phyloP scores from a whole-genome alignment of 83 land plant genomes.

The Picea abies region DNA sequence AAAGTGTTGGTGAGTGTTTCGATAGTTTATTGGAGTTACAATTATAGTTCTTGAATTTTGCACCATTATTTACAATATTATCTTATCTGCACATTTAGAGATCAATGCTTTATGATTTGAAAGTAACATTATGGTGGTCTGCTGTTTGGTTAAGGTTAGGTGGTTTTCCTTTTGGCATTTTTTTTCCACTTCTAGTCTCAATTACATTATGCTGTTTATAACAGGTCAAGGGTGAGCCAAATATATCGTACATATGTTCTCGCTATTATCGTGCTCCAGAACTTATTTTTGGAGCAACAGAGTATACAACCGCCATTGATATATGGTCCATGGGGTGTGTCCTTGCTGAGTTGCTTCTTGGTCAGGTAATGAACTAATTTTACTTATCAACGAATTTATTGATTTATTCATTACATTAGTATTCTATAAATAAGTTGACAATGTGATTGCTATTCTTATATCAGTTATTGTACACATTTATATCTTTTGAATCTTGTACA shows the following conservation, averaged over 20 bases:
- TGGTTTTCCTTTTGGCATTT: background rate
- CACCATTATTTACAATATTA: background rate
- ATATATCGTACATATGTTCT: slow-evolving; percentile 69
- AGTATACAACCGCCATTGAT: slow-evolving; percentile 72
- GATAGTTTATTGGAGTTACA: background rate
- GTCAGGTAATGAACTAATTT: slow-evolving; percentile 35
- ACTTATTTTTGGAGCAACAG: slow-evolving; percentile 72
- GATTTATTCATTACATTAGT: background rate
- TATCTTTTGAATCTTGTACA: slow-evolving; percentile 21
- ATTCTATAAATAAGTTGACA: background rate
- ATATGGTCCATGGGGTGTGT: slow-evolving; percentile 77
- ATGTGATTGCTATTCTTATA: background rate
- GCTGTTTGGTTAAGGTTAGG: background rate
- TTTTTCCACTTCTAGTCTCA: background rate
- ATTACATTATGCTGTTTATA: background rate
- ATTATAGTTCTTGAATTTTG: background rate
- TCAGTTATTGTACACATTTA: background rate
- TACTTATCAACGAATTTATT: background rate
- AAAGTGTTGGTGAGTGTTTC: slow-evolving; percentile 58
- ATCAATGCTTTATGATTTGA: background rate
- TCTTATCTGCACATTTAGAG: too few relatives aligned
- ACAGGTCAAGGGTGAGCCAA: slow-evolving; percentile 70
- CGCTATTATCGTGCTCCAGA: slow-evolving; percentile 75
- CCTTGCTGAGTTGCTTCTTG: slow-evolving; percentile 63
- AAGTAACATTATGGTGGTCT: background rate